Conservation (phyloP, 495 filamentous ascomycete species). For the Talaromyces stipitatus region DNA sequence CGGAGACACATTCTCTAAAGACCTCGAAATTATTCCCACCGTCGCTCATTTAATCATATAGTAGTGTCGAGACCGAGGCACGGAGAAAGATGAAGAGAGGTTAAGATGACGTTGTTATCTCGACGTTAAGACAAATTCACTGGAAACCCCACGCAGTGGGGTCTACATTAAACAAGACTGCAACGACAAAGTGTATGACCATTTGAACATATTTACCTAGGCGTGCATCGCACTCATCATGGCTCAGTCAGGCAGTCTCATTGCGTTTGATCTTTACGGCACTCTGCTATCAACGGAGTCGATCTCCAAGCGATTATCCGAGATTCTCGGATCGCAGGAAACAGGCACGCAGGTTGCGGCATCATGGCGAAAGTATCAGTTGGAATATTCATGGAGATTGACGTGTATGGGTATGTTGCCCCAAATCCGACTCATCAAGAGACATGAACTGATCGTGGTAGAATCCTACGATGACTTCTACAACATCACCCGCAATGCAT, state of each 20-base stretch:
- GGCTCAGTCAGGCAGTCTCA: conserved; percentile 15
- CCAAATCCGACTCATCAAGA: conserved; percentile 1
- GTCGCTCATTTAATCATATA: conserved; percentile 14
- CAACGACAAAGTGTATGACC: neutral
- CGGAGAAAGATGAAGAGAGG: neutral
- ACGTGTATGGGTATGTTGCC: conserved; percentile 74
- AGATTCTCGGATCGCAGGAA: conserved; percentile 41
- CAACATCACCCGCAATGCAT: conserved; percentile 53
- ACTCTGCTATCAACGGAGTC: conserved; percentile 65
- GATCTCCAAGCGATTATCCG: conserved; percentile 47
- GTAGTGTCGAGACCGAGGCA: neutral
- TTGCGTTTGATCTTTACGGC: conserved; percentile 74
- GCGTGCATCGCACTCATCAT: neutral
- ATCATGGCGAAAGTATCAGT: conserved; percentile 54
- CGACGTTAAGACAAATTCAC: neutral
- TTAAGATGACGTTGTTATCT: neutral
- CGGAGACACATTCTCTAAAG: conserved; percentile 62
- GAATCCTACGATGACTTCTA: conserved; percentile 58
- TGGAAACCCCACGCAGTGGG: neutral
- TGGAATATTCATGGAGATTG: conserved; percentile 78
- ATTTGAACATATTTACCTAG: neutral
- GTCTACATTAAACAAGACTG: neutral
- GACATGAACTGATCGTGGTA: conserved; percentile 15
- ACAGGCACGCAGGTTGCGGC: conserved; percentile 48
- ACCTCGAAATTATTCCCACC: conserved; percentile 52